Base-by-base conservation (phyloP, 1,284 basidiomycete genomes). In the Moesziomyces sp. region DNA sequence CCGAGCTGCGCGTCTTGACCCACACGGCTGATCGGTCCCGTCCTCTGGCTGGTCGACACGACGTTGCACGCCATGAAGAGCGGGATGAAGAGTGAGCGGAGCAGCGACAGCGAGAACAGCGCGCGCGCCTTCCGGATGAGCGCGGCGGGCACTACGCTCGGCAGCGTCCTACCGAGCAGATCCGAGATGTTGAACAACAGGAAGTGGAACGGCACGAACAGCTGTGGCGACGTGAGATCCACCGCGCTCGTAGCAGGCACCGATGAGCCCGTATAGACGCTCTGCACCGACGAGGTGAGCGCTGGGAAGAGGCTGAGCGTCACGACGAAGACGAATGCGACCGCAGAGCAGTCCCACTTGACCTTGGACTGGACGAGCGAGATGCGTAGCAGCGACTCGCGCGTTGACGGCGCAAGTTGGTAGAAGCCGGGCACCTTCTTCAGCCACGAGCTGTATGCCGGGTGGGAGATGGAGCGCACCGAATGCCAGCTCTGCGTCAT, bases 131-230 rank as follows among this genome's bases (percentile, higher is more conserved):
- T 66, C 10, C 66, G 46, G 10, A 62, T 54, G 52, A 58, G 48
- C 1, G 65, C 33, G n/a, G 48, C 46, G 6, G 74, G 52, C 14
- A 69, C 38, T 13, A 80, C 13, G 5, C 74, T 66, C 6, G 80
- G 80, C 40, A 80, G 44, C 9, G 70, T 67, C 18, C 80, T 52
- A 1, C 80, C 80, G 3, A 79, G 44, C 47, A 82, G 35, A 43
- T 82, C 80, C 1, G 70, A 66, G 3, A 64, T 24, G 50, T 82
- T 82, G 76, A 80, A 80, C 24, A 76, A 57, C 52, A 82, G 50
- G 35, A 80, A 80, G 64, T 82, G 80, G 56, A 75, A 69, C 0
- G 80, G 75, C 11, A 80, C 72, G 28, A 82, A 82, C 18, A 80
- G 58, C 59, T 80, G 74, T 13, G 78, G 75, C 23, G 73, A 72